Percentiles rank a stretch among this genome's conserved stretches.
phyloP scores from a whole-genome alignment of 441 rosid species.

The Eugenia klotzschiana region DNA sequence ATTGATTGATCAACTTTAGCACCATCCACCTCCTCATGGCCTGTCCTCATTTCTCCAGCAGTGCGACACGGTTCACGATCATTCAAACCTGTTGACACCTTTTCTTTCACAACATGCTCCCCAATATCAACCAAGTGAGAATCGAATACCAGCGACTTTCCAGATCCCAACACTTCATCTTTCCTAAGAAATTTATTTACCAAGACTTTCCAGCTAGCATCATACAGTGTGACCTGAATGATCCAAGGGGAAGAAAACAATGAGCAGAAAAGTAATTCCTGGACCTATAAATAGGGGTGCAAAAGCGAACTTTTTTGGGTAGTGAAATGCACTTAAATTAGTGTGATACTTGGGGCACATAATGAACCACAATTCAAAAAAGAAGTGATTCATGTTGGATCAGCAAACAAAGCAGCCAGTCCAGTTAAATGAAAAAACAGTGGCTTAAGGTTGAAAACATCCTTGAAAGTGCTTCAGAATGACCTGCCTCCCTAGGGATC shows the following conservation, averaged over 20 bases:
- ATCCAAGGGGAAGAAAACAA: neutral
- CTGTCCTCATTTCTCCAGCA: constrained; percentile 3
- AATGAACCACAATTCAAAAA: neutral
- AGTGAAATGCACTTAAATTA: neutral
- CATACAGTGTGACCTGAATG: constrained; percentile 30
- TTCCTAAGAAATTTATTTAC: constrained; percentile 37
- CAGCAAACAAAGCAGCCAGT: neutral
- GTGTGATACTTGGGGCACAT: neutral
- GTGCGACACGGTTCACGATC: neutral
- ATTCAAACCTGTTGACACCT: constrained; percentile 5
- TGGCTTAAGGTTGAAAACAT: neutral
- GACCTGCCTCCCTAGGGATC: constrained; percentile 40
- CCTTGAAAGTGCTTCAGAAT: neutral
- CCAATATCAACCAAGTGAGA: constrained; percentile 45
- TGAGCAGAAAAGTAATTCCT: neutral
- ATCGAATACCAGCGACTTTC: constrained; percentile 25
- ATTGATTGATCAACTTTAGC: constrained; percentile 9
- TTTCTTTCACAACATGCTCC: constrained; percentile 20
- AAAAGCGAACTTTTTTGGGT: neutral
- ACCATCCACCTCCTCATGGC: constrained; percentile 1
- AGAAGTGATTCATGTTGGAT: neutral
- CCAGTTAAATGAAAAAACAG: neutral
- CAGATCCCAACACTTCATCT: constrained; percentile 26
- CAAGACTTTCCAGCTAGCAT: constrained; percentile 28
- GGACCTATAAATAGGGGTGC: neutral